Evolutionary conservation across 1,284 basidiomycete species (phyloP).

Genomic region (Wolfiporia cocos): DNA sequence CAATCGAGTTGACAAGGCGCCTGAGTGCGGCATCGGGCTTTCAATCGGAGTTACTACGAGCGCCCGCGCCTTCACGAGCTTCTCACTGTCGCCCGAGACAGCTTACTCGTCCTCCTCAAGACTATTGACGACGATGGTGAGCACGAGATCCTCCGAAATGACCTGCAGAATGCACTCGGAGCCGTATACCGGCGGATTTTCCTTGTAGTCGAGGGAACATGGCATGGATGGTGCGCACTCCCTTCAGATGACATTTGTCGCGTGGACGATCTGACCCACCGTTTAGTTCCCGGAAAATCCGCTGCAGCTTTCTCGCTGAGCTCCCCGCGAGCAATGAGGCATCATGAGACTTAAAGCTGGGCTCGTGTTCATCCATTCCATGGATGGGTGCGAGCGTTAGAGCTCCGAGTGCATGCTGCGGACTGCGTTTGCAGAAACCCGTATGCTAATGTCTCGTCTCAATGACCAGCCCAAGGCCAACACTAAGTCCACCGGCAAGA

Average conservation of each 20-base stretch:
- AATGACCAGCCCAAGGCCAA: constrained; percentile 86
- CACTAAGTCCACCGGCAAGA: constrained; percentile 63
- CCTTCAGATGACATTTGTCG: constrained; percentile 32
- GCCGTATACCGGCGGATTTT: constrained; percentile 22
- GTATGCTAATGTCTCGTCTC: constrained; percentile 70
- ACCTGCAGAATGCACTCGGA: constrained; percentile 13
- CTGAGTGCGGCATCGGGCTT: too few species aligned
- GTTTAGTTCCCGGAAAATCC: constrained; percentile 15
- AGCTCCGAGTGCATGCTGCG: constrained; percentile 56
- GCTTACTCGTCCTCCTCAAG: constrained; percentile 18
- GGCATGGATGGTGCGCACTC: constrained; percentile 52
- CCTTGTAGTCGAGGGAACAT: constrained; percentile 11
- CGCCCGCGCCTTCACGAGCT: too few species aligned
- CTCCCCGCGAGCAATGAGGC: constrained; percentile 22
- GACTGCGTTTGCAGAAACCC: constrained; percentile 27
- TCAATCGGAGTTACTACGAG: too few species aligned
- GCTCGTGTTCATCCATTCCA: constrained; percentile 26
- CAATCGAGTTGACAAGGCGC: too few species aligned
- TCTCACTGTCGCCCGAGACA: too few species aligned
- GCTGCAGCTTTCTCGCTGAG: constrained; percentile 25
- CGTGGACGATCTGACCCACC: not conserved
- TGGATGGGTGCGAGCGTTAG: constrained; percentile 39
- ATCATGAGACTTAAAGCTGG: constrained; percentile 37
- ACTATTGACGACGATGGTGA: constrained; percentile 37
- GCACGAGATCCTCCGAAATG: constrained; percentile 16